A percentile compares a stretch with the other conserved stretches of the same genome.
Conservation (phyloP, 2,329 filamentous ascomycete genomes). For the Massarina eburnea region DNA sequence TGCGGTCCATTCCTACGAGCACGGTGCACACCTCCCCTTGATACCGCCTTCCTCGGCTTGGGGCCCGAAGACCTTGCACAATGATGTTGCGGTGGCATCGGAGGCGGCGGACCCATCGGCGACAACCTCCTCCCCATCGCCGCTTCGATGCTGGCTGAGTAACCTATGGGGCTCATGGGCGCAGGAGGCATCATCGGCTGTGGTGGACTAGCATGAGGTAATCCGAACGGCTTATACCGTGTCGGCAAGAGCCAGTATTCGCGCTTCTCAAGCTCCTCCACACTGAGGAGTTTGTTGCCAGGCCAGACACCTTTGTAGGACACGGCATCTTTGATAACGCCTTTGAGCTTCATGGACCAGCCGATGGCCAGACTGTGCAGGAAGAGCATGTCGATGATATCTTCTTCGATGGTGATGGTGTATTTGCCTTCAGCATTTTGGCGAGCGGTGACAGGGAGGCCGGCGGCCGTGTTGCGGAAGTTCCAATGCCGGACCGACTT, state of each 20-base stretch:
- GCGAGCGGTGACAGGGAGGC: slow-evolving; percentile 24
- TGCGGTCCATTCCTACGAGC: slow-evolving; percentile 1
- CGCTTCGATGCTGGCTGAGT: too few relatives aligned
- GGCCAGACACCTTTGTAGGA: slow-evolving; percentile 4
- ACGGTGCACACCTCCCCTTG: neutral
- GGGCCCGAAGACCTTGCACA: too few relatives aligned
- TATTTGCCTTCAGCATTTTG: slow-evolving; percentile 25
- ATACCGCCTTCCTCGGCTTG: too few relatives aligned
- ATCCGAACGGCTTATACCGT: neutral
- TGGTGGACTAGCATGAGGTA: slow-evolving; percentile 14
- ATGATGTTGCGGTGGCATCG: slow-evolving; percentile 6
- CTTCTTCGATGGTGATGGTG: slow-evolving; percentile 27
- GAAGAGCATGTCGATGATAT: slow-evolving; percentile 31
- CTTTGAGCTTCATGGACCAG: slow-evolving; percentile 26
- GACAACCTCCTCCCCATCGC: too few relatives aligned
- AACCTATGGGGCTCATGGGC: too few relatives aligned
- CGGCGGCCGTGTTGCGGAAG: slow-evolving; percentile 21
- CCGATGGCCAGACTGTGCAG: slow-evolving; percentile 23
- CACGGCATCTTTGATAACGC: slow-evolving; percentile 8
- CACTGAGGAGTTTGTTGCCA: neutral
- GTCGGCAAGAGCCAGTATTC: slow-evolving; percentile 22
- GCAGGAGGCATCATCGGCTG: too few relatives aligned
- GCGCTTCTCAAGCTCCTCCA: slow-evolving; percentile 13
- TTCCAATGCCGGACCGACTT: slow-evolving; percentile 29
- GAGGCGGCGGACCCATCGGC: slow-evolving; percentile 11